Percentiles rank a stretch among this genome's conserved stretches.
phyloP scores from a whole-genome alignment of 257 asterid genomes.

The Marsdenia floribunda region DNA sequence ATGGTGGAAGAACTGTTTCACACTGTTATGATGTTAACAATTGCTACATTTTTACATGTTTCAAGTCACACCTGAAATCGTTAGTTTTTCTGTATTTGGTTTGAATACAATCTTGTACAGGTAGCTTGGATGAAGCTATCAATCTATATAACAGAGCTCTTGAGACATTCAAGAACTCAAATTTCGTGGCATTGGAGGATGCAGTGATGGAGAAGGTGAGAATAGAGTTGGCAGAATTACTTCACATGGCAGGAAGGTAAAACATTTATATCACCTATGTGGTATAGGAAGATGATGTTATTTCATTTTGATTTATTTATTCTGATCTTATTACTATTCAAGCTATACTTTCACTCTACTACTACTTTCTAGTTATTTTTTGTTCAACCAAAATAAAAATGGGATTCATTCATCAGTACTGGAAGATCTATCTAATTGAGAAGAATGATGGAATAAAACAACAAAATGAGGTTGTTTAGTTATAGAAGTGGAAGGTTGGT shows the following conservation, averaged over 20 bases:
- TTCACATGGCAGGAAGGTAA: constrained; percentile 84
- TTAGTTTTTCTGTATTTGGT: neutral
- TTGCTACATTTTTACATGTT: neutral
- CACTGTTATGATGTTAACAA: neutral
- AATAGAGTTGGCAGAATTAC: constrained; percentile 82
- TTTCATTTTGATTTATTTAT: neutral
- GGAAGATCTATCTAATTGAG: neutral
- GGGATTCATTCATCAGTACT: neutral
- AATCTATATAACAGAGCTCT: neutral
- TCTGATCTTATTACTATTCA: neutral
- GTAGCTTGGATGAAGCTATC: constrained; percentile 9
- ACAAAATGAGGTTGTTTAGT: neutral
- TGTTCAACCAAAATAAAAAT: neutral
- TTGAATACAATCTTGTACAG: neutral
- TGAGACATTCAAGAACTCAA: neutral
- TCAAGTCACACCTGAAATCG: neutral
- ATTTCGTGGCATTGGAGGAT: neutral
- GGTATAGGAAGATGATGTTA: neutral
- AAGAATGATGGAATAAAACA: neutral
- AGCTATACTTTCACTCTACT: neutral
- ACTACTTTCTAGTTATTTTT: neutral
- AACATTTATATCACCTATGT: neutral
- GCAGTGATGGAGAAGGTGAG: constrained; percentile 55
- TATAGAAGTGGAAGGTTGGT: neutral
- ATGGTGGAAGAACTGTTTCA: neutral